Base-by-base conservation (phyloP, 805 yeast genomes). In the Candida awuae region DNA sequence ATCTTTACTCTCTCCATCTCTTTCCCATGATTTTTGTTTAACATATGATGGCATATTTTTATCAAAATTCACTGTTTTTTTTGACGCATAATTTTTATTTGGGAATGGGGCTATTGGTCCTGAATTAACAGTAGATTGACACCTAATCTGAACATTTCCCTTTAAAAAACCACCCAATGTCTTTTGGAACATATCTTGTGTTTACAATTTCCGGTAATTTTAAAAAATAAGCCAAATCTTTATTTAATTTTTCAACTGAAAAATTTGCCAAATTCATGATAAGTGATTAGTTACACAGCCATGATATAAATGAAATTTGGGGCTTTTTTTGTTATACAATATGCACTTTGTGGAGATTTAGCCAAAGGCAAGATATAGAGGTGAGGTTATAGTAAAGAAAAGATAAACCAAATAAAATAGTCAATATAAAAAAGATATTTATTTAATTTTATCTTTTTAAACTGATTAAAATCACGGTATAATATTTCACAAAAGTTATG, bases 21-120 rank as follows among this genome's bases (percentile, higher is more conserved):
- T 56, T 50, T 77, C 81, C 90, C 90, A 82, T 0, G 86, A 82
- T 50, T 81, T 82, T 25, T 48, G 45, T 30, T 57, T 51, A 12
- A 52, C 53, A 15, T 60, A 44, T 1, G 41, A 30, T 7, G 75
- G 74, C 51, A 75, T 61, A 45, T 66, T 69, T 44, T 53, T 67
- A 14, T 71, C 73, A 38, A 75, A 61, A 14, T 51, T 29, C 4
- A 49, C 49, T 2, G 51, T 30, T 34, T 42, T 6, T 22, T 20
- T 21, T 29, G 34, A 15, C 8, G 14, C 19, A 21, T 35, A 23
- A 4, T n/a, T n/a, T n/a, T n/a, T n/a, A n/a, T 29, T 22, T 8
- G 42, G 34, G 42, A 59, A 60, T 12, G 65, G 62, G 1, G 63
- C 59, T 15, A 32, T 48, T 16, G 59, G 58, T 9, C 49, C 53